Evolutionary conservation across 441 rosid species (phyloP), one percentile per base, ranked within the genome.

Genomic region (Brassica hybrid): DNA sequence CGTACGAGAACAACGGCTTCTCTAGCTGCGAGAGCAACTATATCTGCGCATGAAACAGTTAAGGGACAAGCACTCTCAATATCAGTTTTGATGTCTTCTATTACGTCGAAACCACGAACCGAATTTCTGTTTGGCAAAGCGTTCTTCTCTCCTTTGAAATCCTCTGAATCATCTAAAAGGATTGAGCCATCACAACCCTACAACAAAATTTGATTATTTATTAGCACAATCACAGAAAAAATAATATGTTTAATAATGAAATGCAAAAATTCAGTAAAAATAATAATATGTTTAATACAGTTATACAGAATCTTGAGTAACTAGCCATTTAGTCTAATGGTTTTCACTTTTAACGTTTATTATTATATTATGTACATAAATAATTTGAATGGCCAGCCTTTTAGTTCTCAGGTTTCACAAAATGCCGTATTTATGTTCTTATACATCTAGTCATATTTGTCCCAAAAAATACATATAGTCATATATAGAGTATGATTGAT

Each of bases 21-120:
- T 77, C 91, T 82, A n/a, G 91, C 94, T 21, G 91, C 94, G 12
- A 89, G 89, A 75, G 91, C 71, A 76, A 89, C 80, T 58, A 88
- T 88, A 78, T 88, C 90, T 3, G 83, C 84, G 76, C 94, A 89
- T 10, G 91, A 89, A 81, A 86, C 88, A 10, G 85, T 86, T 54
- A 9, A 16, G 6, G 93, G 91, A 75, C 91, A 89, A 71, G 69
- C 78, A 38, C 57, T 84, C 78, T 89, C 93, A 12, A 88, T 82
- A 16, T 84, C 87, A 1, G 86, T 70, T 81, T 89, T 89, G 41
- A 89, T 85, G 36, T 65, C 78, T 76, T 89, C 91, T 6, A 88
- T 85, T 54, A 88, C 86, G 73, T 86, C 94, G 23, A 45, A 88
- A 2, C 94, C 94, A 74, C 91, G 82, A 64, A 78, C 76, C 11